Evolutionary conservation across 2,329 filamentous ascomycete species (phyloP), one percentile per base, ranked within the genome.

Genomic region (Ophiostoma australiae): DNA sequence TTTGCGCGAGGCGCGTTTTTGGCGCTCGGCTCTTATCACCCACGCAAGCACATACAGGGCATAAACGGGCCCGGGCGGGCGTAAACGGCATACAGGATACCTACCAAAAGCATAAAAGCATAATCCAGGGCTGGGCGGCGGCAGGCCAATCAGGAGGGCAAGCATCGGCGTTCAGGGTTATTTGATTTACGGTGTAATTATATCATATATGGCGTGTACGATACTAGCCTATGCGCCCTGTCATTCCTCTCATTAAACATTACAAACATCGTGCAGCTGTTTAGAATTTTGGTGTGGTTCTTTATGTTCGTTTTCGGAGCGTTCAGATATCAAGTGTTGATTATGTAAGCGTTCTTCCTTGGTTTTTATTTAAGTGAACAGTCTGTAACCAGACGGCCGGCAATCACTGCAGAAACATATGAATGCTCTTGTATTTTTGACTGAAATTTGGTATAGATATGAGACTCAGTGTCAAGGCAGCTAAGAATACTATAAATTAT

Each of bases 101-200:
- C 44, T 48, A 20, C 37, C 37, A 39, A 39, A 39, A 39, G 37
- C 37, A 39, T 20, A 63, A 63, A 63, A 63, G 15, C 27, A 63
- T 63, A 63, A n/a, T 35, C 3, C 27, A 33, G 58, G 58, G 17
- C 58, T 63, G 15, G 58, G 23, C 27, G 58, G 58, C 27, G 58
- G 58, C 58, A 63, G 58, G 27, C 35, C 58, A 33, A 55, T 33
- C 58, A 63, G 27, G 58, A 35, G 58, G 58, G 58, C 27, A 27
- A 31, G 11, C 27, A 63, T 33, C 27, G 58, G 58, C 58, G 58
- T 63, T 63, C 15, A 33, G 58, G 58, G 52, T 17, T 17, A 37
- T 66, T 66, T 31, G 58, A 23, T 65, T 65, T 65, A n/a, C 61
- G 61, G 61, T 65, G 61, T 65, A 65, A 39, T 37, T 37, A 15